Evolutionary conservation across 2,329 filamentous ascomycete genomes (phyloP), one percentile per base, ranked within the genome.

Genomic region (Xylariaceae sp.): DNA sequence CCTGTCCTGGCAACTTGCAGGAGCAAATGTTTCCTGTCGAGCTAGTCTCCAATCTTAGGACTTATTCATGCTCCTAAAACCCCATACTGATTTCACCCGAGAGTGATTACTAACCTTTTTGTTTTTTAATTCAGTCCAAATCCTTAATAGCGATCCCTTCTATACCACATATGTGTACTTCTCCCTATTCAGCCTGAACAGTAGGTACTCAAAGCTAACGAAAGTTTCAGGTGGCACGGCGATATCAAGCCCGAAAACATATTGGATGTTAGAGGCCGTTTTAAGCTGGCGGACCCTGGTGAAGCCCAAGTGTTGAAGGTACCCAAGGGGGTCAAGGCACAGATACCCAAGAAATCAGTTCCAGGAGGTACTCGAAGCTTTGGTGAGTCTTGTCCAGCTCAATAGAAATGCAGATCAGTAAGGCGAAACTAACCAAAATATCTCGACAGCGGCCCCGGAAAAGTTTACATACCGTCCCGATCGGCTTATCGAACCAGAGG

Each of bases 201-300:
- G 4, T 39, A 35, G 41, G 21, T 50, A 50, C 10, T 33, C 46
- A 6, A 43, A 10, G 24, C 51, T 54, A 33, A 54, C 35, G 15
- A 5, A 33, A 18, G 43, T 6, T 37, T 26, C 20, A 75, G 72
- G 1, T 75, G 72, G 70, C 73, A 76, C 55, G 67, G 67, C 8
- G 67, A 72, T 36, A 66, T 72, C 30, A 72, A 71, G 30, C 70
- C 70, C 1, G 67, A 67, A 30, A 72, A 72, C 33, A 71, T 72
- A 8, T 49, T 72, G 4, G 36, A 50, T 2, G 64, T 75, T 1
- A 40, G 63, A 3, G 67, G 60, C 3, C 46, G 64, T 2, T 72
- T 71, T 47, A 75, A 75, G 50, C 60, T 76, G 0, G 70, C 72
- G 1, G 74, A 75, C 48, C 70, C 67, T 5, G 73, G 73, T 0